Evolutionary conservation across 257 asterid species (phyloP), one percentile per base, ranked within the genome.

Genomic region (Solanum acaule): DNA sequence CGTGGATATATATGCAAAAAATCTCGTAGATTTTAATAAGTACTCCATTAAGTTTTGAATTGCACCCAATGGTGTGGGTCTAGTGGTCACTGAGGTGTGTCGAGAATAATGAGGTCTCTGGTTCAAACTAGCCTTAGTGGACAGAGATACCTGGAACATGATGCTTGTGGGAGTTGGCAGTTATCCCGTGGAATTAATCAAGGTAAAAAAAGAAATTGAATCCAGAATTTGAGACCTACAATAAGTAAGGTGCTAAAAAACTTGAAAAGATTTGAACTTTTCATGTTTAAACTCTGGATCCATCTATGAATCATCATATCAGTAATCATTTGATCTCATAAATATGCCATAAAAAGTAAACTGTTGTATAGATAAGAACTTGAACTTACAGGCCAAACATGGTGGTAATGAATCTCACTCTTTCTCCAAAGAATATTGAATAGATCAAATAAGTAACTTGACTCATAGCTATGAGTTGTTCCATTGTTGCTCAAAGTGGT

Each of bases 341-440:
- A 33, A 61, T 38, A 84, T 34, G 25, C 33, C 61, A 77, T 76
- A 15, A 37, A n/a, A n/a, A 22, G n/a, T 56, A 56, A 10, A 77
- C 22, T 25, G 23, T 5, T 25, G 37, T 33, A 23, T 9, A 7
- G 22, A 9, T n/a, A 33, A 40, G 37, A 61, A 5, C 37, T 72
- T 38, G 8, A 72, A 90, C 94, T 93, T 91, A 93, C 96, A 70
- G 96, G 96, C 96, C 96, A 93, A 77, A 92, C 91, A 88, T 90
- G 93, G 25, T 61, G 87, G 71, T 90, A 89, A 75, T 89, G 56
- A 6, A 68, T 71, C 18, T 90, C 90, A 86, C 87, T 83, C 77
- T 40, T 78, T 34, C 83, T 61, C 88, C 49, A 29, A 87, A 92
- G 82, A 89, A 89, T 73, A 29, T 88, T 91, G 92, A 87, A 46